Percentiles rank a stretch among this genome's conserved stretches.
phyloP scores from a whole-genome alignment of 164 flowering plant genomes.

The Houttuynia cordata region DNA sequence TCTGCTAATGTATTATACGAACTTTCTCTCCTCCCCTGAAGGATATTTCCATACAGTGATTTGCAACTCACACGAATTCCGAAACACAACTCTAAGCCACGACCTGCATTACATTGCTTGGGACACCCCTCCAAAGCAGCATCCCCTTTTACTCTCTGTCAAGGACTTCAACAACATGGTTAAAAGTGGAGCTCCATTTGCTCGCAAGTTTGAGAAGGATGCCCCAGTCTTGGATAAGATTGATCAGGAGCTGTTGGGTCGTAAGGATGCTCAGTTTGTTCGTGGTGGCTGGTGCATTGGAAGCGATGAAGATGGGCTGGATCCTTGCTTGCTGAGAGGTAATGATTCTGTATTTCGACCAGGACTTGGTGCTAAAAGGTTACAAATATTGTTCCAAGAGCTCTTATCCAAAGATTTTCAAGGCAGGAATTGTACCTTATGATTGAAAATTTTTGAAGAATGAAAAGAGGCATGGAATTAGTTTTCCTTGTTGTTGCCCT shows the following conservation, averaged over 20 bases:
- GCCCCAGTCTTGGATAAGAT: slow-evolving; percentile 86
- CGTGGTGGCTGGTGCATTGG: slow-evolving; percentile 91
- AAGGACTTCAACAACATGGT: slow-evolving; percentile 77
- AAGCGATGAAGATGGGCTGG: slow-evolving; percentile 37
- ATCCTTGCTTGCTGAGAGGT: slow-evolving; percentile 66
- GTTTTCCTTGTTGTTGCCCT: neutral
- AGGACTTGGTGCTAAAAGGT: slow-evolving; percentile 69
- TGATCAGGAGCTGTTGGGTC: slow-evolving; percentile 61
- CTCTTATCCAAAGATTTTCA: slow-evolving; percentile 40
- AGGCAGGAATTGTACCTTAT: slow-evolving; percentile 36
- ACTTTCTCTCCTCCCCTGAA: slow-evolving; percentile 91
- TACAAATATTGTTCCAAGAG: slow-evolving; percentile 35
- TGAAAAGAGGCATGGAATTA: neutral
- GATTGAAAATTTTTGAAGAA: slow-evolving; percentile 1
- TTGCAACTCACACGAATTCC: slow-evolving; percentile 64
- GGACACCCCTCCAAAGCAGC: slow-evolving; percentile 98
- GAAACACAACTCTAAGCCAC: slow-evolving; percentile 59
- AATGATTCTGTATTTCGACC: slow-evolving; percentile 55
- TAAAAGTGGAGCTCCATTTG: slow-evolving; percentile 83
- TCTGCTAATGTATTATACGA: slow-evolving; percentile 81
- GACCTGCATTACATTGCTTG: slow-evolving; percentile 98
- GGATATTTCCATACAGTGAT: slow-evolving; percentile 96
- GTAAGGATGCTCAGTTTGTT: slow-evolving; percentile 41
- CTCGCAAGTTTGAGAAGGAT: slow-evolving; percentile 70
- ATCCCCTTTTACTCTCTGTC: slow-evolving; percentile 51